Base-by-base conservation (phyloP, 352 stramenopile genomes). In the Phytophthora nicotianae region DNA sequence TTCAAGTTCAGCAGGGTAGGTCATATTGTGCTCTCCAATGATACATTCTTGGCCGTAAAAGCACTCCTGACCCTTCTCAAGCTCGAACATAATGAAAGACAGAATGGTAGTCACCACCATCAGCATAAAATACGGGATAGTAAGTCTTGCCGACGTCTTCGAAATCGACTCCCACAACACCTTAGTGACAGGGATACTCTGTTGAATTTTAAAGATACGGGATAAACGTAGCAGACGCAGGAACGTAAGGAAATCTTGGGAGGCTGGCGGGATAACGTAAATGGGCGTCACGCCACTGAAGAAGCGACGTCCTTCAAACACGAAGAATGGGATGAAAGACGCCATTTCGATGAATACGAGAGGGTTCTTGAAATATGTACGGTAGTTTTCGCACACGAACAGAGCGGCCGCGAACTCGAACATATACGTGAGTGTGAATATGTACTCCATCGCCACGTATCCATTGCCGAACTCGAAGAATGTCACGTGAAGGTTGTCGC, bases 51-150 rank as follows among this genome's bases (percentile, higher is more conserved):
- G 52, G 11, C 85, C 85, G 42, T 90, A 89, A 55, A 92, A 93
- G 33, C 85, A 93, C 58, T 90, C 81, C 1, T 82, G 65, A 17
- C 85, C 85, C 41, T 90, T 91, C 48, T 93, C 85, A 16, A 93
- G 65, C 57, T 93, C 78, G 40, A 81, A 91, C 72, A 93, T 87
- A 51, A 91, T 74, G 50, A 93, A 91, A 24, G 82, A 85, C 23
- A 91, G 68, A 21, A 93, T 87, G 5, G 82, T 88, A 6, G 79
- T 81, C 24, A 90, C 77, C 19, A 93, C 70, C 47, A 84, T 83
- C 19, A 93, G 75, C 79, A 93, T 89, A 58, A 89, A 88, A 41
- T 91, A 91, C 32, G 83, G 83, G 63, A 92, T 90, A 17, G 81
- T 83, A 21, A 92, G 70, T 13, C 83, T 79, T 16, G 73, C 76